Evolutionary conservation across 108 stramenopile species (phyloP), one percentile per base, ranked within the genome.

Genomic region (Chaetoceros tenuissimus): DNA sequence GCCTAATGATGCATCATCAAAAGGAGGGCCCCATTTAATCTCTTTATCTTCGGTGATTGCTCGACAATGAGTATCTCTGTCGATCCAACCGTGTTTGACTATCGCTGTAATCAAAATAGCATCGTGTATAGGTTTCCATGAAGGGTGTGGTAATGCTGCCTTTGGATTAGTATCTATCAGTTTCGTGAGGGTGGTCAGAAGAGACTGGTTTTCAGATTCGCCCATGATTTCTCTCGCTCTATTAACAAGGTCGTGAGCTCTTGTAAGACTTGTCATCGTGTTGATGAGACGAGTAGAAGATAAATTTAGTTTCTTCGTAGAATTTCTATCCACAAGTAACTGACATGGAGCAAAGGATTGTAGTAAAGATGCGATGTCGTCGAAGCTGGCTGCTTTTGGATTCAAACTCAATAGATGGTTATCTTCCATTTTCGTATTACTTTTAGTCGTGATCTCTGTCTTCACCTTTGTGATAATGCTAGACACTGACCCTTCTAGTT

Each of bases 51-150:
- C 62, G 7, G 51, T 57, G 21, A 88, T 86, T 0, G 72, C 71
- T 24, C 57, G 66, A 8, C 61, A 73, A 55, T 56, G 29, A 13
- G 57, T 8, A 19, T 80, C 82, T 2, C 68, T 51, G 28, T 92
- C 91, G 34, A 86, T 60, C 84, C 84, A 92, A 20, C 91, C 91
- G 62, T 92, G 91, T 64, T 88, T 84, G 0, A 59, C 65, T 24
- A 82, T 75, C 18, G 86, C 82, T 18, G 62, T 59, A 52, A 88
- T 55, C 46, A 92, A 62, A 19, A 83, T 58, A 16, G 81, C 80
- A 72, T 92, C 91, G 59, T 88, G 87, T 2, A 61, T 28, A 10
- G 48, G 40, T 5, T 76, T 82, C 91, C 91, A 92, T 40, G 67
- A 46, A 18, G 84, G 79, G 74, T 92, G 87, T n/a, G 91, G 91